phyloP scores from a whole-genome alignment of 2,329 filamentous ascomycete genomes.

The Reticulascus tulasneorum region DNA sequence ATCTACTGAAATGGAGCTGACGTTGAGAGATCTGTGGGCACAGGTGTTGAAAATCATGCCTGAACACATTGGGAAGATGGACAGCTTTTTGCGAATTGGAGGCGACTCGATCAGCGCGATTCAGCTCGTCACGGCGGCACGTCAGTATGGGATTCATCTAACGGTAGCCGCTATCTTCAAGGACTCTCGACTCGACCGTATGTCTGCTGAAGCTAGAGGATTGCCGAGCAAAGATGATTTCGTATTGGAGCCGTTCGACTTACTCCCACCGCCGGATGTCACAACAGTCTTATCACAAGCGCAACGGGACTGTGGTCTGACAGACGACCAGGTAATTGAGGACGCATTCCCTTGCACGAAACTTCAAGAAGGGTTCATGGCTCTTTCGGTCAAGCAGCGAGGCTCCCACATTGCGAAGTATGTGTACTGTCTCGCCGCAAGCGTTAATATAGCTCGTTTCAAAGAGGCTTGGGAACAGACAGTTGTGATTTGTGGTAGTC shows the following conservation, averaged over 20 bases:
- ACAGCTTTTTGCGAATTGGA: constrained; percentile 4
- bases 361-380: constrained; percentile 8
- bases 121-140: constrained; percentile 1
- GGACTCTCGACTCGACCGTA: constrained; percentile 1
- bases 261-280: not conserved
- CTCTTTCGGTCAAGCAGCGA: constrained; percentile 2
- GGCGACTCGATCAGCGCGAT: constrained; percentile 4
- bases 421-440: not conserved
- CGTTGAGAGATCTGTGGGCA: constrained; percentile 5
- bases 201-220: constrained; percentile 1
- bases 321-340: constrained; percentile 3
- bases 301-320: constrained; percentile 1
- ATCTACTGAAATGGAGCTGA: not conserved
- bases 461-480: constrained; percentile 9
- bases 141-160: not conserved
- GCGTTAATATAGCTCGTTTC: constrained; percentile 1
- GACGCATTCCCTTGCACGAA: constrained; percentile 8
- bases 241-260: constrained; percentile 1
- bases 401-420: constrained; percentile 9
- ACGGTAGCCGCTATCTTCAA: constrained; percentile 1
- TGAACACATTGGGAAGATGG: not conserved
- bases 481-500: constrained; percentile 1
- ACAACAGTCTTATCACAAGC: not conserved
- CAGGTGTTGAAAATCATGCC: constrained; percentile 3
- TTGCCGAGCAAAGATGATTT: not conserved